Percentiles rank a stretch among this genome's conserved stretches.
phyloP scores from a whole-genome alignment of 2,329 filamentous ascomycete genomes.

The Pestalotiopsis sp. region DNA sequence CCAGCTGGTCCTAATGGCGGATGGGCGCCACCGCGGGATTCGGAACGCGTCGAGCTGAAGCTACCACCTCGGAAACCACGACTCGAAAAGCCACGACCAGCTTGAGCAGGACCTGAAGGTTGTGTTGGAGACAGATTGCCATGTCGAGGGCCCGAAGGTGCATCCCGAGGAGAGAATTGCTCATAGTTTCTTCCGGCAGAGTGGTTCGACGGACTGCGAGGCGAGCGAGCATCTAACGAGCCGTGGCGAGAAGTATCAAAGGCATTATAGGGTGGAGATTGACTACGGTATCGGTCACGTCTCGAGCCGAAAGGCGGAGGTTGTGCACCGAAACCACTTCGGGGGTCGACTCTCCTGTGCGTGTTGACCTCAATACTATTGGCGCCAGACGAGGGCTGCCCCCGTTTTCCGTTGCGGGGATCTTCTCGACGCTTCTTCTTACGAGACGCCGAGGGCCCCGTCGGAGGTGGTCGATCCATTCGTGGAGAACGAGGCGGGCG shows the following conservation, averaged over 20 bases:
- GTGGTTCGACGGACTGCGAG: constrained; percentile 54
- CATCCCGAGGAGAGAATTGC: constrained; percentile 43
- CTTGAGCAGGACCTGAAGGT: constrained; percentile 58
- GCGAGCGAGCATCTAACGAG: constrained; percentile 62
- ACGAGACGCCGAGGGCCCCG: constrained; percentile 28
- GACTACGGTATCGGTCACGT: constrained; percentile 36
- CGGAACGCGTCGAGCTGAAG: constrained; percentile 51
- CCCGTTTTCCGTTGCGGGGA: constrained; percentile 36
- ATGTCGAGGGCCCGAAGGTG: constrained; percentile 54
- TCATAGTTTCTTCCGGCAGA: constrained; percentile 52
- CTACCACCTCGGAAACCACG: constrained; percentile 62
- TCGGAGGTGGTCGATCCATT: constrained; percentile 19
- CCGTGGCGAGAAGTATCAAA: constrained; percentile 57
- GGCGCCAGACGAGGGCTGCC: constrained; percentile 43
- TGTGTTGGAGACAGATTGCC: constrained; percentile 59
- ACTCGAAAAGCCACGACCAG: constrained; percentile 48
- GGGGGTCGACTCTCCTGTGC: constrained; percentile 36
- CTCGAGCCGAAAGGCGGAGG: constrained; percentile 36
- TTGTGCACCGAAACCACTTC: constrained; percentile 36
- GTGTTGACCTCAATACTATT: constrained; percentile 55
- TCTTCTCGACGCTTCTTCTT: constrained; percentile 42
- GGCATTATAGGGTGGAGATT: constrained; percentile 60
- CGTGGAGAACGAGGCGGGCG: constrained; percentile 27
- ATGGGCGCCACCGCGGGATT: constrained; percentile 47
- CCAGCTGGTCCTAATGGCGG: constrained; percentile 17